Conservation (phyloP, 352 stramenopile genomes). For the Saprolegnia parasitica region DNA sequence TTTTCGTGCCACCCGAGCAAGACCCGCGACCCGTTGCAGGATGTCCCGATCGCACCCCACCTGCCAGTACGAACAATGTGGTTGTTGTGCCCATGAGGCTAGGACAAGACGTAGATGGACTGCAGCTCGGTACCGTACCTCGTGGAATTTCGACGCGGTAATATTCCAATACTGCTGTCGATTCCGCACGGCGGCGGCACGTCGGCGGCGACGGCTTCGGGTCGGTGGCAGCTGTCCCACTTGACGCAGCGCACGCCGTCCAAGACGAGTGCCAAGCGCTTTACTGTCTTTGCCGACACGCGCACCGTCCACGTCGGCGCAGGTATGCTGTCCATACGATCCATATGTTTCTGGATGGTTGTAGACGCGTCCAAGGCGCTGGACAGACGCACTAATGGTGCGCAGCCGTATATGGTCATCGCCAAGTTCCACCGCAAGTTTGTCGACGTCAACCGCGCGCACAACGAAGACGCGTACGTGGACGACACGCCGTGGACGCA, state of each 20-base stretch:
- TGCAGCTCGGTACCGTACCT: constrained; percentile 16
- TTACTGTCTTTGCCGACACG: constrained; percentile 23
- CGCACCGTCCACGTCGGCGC: constrained; percentile 22
- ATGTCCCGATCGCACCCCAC: not conserved
- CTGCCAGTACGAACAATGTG: not conserved
- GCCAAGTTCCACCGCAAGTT: constrained; percentile 28
- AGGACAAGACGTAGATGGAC: constrained; percentile 10
- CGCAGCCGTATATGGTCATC: constrained; percentile 21
- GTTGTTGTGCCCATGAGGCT: no score
- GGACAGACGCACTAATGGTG: not conserved
- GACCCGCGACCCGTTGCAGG: not conserved
- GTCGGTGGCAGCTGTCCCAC: constrained; percentile 17
- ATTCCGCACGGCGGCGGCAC: constrained; percentile 19
- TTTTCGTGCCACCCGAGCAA: constrained; percentile 1
- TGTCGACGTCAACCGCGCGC: constrained; percentile 22
- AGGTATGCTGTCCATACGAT: not conserved
- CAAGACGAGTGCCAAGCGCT: constrained; percentile 16
- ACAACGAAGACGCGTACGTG: constrained; percentile 22
- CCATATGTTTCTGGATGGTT: not conserved
- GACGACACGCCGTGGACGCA: not conserved
- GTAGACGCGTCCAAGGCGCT: constrained; percentile 4
- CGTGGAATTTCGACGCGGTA: constrained; percentile 18
- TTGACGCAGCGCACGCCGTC: constrained; percentile 15
- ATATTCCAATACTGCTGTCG: constrained; percentile 18
- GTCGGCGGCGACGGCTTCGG: not conserved